These are phyloP conservation scores for Aspergillus vadensis DNA, from an alignment of 2,329 filamentous ascomycete genomes.

Conservation along the genomic window DNA sequence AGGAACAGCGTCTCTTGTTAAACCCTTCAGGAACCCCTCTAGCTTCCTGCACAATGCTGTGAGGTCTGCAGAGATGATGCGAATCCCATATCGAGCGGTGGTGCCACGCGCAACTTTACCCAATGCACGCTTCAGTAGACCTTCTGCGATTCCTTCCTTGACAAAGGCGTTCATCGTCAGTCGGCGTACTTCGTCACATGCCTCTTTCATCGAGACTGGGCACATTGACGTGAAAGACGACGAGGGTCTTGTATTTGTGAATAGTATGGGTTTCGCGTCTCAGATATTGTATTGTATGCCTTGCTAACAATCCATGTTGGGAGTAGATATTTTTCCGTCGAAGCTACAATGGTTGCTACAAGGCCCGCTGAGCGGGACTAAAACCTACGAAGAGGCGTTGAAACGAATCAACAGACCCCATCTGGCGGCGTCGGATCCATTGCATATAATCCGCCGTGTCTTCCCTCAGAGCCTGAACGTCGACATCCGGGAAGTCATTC, in stretches of 20 bases:
- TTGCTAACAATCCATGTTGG: slow-evolving; percentile 12
- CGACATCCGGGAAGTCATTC: slow-evolving; percentile 77
- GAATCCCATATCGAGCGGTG: slow-evolving; percentile 15
- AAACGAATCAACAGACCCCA: slow-evolving; percentile 55
- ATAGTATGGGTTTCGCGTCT: slow-evolving; percentile 61
- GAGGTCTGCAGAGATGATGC: slow-evolving; percentile 25
- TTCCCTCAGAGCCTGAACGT: slow-evolving; percentile 65
- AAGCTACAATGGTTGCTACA: slow-evolving; percentile 66
- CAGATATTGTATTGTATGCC: neutral
- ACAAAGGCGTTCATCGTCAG: slow-evolving; percentile 2
- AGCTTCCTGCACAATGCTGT: slow-evolving; percentile 7
- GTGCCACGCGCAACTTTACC: slow-evolving; percentile 9
- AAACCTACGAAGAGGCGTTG: slow-evolving; percentile 52
- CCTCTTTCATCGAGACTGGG: slow-evolving; percentile 68
- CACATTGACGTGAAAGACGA: slow-evolving; percentile 77
- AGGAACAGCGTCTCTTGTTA: slow-evolving; percentile 5
- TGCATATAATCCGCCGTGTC: slow-evolving; percentile 59
- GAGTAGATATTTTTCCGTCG: slow-evolving; percentile 77
- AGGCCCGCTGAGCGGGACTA: slow-evolving; percentile 51
- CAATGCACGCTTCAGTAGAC: slow-evolving; percentile 8
- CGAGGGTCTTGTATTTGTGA: slow-evolving; percentile 85
- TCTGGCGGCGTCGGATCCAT: slow-evolving; percentile 58
- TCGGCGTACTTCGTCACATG: slow-evolving; percentile 30
- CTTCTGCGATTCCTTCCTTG: neutral
- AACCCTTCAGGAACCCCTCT: neutral